Evolutionary conservation across 2,329 filamentous ascomycete species (phyloP), one percentile per base, ranked within the genome.

Genomic region (Alternaria triticimaculans): DNA sequence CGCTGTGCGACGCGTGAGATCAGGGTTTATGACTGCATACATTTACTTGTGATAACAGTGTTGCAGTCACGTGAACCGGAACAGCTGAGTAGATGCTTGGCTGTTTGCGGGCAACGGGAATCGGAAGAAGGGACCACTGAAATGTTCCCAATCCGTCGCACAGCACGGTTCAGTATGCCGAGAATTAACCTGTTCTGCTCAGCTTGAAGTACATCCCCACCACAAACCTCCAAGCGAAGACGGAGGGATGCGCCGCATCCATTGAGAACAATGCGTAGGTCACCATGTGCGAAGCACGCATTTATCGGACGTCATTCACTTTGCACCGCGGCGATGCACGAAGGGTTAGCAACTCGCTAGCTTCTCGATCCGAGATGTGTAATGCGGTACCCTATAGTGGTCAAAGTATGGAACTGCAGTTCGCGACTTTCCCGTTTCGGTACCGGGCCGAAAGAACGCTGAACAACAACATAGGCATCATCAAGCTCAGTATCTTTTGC

Each of bases 1-100:
- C 18, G 41, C 25, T 30, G 51, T 61, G 55, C 48, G 56, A 57
- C 56, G 46, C 51, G 25, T 41, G 58, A 61, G 37, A 53, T 54
- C 53, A 49, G 45, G 51, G 20, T 51, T 30, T 26, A 28, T 58
- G 54, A 63, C 44, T 60, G 54, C 33, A 58, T 48, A 51, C 11
- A 60, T 30, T 37, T 37, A 43, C 43, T n/a, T 45, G 23, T 10
- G 53, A n/a, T 50, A 45, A 65, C 33, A 44, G 45, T 25, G 43
- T 9, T 14, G 14, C 6, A 41, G 23, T 62, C 60, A 62, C 60
- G 48, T 59, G 60, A 28, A 14, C 10, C 18, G 18, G 23, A 9
- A n/a, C 10, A 25, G 49, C 14, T 15, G 49, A 51, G 49, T 37
- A 55, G 41, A 12, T 56, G 33, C 57, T 55, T 55, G 58, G 30